Evolutionary conservation across 2,329 filamentous ascomycete species (phyloP), one percentile per base, ranked within the genome.

Genomic region (Diaporthe amygdali): DNA sequence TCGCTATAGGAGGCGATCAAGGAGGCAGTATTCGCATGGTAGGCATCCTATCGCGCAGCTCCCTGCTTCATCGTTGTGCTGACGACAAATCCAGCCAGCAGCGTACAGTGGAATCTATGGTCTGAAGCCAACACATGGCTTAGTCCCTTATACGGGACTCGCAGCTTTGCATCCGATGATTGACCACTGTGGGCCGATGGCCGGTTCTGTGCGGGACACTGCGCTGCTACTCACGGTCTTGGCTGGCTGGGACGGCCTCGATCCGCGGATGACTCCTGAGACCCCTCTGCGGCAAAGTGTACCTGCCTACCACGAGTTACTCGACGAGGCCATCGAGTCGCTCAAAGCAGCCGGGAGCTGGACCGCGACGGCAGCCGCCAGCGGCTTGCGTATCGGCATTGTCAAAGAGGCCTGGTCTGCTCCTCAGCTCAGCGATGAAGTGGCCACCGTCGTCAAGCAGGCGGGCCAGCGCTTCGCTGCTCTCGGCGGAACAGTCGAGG

Each of bases 71-170:
- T 1, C 27, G 25, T 6, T 4, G 12, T 20, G 0, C 39, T 46
- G 9, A 55, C 51, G 3, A 20, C 41, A 8, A 20, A 27, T 25
- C 30, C 49, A 76, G 73, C 83, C 83, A 0, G 79, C 82, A 2
- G 77, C 82, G 0, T 83, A 81, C 72, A 80, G 77, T 34, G 83
- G 83, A 2, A 76, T 84, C 37, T 84, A 84, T 64, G 83, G 83
- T 5, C 76, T 84, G 6, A 88, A 88, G 71, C 82, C 85, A 0
- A 87, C 85, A 0, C 81, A 83, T 75, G 85, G 86, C 0, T 76
- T 88, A 2, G 80, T 88, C 1, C 85, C 86, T 0, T 87, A 87
- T 72, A 87, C 85, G 0, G 86, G 85, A 0, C 84, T 85, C 8
- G 79, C 79, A 39, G 75, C 81, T 27, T 71, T 83, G 51, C 76